Conservation (phyloP, 768 basidiomycete genomes). For the Cystofilobasidium capitatum region DNA sequence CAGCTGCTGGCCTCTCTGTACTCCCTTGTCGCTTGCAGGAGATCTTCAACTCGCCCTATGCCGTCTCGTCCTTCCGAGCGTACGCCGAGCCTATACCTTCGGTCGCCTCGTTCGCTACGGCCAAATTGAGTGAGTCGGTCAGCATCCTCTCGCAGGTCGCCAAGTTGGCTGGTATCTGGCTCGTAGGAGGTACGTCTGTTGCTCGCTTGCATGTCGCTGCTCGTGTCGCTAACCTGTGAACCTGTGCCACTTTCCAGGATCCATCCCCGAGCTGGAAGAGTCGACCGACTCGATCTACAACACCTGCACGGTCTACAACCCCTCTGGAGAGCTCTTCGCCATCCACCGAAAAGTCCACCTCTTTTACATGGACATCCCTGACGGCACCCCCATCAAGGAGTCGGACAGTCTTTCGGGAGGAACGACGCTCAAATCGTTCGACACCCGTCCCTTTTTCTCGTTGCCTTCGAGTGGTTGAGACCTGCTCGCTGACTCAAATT, state of each 20-base stretch:
- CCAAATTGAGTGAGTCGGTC: conserved; percentile 50
- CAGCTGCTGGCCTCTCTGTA: not conserved
- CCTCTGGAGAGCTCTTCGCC: conserved; percentile 68
- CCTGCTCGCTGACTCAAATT: not conserved
- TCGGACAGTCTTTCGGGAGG: conserved; percentile 80
- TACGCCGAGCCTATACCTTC: conserved; percentile 55
- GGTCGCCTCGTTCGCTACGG: conserved; percentile 21
- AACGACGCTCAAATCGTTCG: conserved; percentile 61
- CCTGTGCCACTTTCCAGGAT: conserved; percentile 48
- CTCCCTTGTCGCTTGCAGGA: conserved; percentile 31
- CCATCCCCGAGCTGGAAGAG: conserved; percentile 75
- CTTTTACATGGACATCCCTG: conserved; percentile 86
- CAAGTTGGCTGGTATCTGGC: conserved; percentile 66
- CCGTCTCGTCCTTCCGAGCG: conserved; percentile 57
- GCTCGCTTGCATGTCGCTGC: not conserved
- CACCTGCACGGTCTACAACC: conserved; percentile 83
- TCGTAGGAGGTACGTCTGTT: conserved; percentile 67
- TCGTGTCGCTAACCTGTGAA: not conserved
- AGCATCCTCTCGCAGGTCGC: conserved; percentile 72
- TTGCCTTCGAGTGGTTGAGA: not conserved
- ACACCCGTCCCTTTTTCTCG: conserved; percentile 56
- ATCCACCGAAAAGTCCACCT: conserved; percentile 90
- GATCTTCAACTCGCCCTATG: conserved; percentile 45
- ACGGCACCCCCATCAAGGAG: conserved; percentile 44
- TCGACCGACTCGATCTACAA: conserved; percentile 67